These are phyloP conservation scores for Saitoella complicata DNA, from an alignment of 805 yeast genomes.

Conservation along the genomic window DNA sequence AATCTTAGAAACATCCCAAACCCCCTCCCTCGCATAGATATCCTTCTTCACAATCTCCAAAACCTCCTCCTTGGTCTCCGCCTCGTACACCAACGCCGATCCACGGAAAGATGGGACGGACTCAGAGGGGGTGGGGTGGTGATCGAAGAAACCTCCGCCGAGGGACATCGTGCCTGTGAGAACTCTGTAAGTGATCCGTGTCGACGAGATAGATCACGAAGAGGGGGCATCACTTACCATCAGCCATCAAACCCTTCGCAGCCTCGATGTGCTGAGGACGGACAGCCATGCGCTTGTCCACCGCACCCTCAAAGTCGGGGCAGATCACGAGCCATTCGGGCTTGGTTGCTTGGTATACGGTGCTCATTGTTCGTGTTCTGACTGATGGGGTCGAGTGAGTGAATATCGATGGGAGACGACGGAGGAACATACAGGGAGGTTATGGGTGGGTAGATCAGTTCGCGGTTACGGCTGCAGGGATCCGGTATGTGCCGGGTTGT, in stretches of 20 bases:
- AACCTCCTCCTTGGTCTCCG: constrained; percentile 50
- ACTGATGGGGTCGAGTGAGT: no score
- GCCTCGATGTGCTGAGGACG: not conserved
- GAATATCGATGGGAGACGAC: no score
- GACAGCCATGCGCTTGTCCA: not conserved
- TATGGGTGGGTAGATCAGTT: no score
- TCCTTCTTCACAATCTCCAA: constrained; percentile 48
- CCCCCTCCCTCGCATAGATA: constrained; percentile 43
- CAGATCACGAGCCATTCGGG: no score
- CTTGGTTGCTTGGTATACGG: no score
- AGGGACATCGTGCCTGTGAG: no score
- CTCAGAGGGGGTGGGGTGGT: constrained; percentile 7
- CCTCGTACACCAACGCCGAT: constrained; percentile 44
- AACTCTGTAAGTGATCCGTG: no score
- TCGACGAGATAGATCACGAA: no score
- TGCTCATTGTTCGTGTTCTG: no score
- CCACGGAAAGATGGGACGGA: constrained; percentile 42
- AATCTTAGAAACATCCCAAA: constrained; percentile 59
- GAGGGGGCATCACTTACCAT: not conserved
- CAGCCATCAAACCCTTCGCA: not conserved
- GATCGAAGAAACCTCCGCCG: constrained; percentile 9
- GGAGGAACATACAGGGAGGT: no score
- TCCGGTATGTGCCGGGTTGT: no score
- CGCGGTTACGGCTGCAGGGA: no score
- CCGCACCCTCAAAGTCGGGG: not conserved